phyloP scores from a whole-genome alignment of 257 asterid genomes.

The Henckelia pumila region DNA sequence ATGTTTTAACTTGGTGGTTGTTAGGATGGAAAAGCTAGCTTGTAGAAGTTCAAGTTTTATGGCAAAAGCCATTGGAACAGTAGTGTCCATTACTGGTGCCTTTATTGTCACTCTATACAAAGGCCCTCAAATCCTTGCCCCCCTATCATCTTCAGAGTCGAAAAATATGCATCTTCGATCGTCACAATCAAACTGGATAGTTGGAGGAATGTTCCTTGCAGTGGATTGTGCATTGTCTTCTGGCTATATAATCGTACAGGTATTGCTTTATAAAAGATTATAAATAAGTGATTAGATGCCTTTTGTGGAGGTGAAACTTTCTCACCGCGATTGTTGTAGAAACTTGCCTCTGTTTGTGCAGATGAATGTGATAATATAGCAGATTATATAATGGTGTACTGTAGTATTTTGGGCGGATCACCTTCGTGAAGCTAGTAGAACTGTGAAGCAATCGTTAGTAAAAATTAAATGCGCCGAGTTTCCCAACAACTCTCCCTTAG shows the following conservation, averaged over 20 bases:
- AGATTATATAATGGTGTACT: not conserved
- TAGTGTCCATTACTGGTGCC: constrained; percentile 80
- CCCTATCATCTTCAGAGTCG: constrained; percentile 34
- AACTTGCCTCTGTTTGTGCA: not conserved
- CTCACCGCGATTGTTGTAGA: not conserved
- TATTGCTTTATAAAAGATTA: constrained; percentile 18
- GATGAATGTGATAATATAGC: too few relatives aligned
- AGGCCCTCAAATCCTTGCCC: constrained; percentile 57
- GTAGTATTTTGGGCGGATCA: not conserved
- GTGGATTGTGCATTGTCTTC: constrained; percentile 66
- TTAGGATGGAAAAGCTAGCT: constrained; percentile 75
- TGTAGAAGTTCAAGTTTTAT: constrained; percentile 51
- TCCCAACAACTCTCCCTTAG: not conserved
- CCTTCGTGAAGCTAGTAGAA: too few relatives aligned
- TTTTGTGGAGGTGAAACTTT: not conserved
- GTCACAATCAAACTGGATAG: constrained; percentile 47
- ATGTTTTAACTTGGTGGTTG: constrained; percentile 22
- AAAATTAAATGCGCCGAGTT: not conserved
- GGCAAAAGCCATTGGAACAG: constrained; percentile 69
- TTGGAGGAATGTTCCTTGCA: constrained; percentile 74
- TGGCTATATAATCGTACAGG: constrained; percentile 71
- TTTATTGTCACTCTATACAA: constrained; percentile 69
- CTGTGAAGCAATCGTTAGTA: not conserved
- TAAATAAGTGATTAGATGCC: not conserved
- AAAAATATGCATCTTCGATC: constrained; percentile 20